Evolutionary conservation across 305 asterid species (phyloP), one percentile per base, ranked within the genome.

Genomic region (Solanum hybrid): DNA sequence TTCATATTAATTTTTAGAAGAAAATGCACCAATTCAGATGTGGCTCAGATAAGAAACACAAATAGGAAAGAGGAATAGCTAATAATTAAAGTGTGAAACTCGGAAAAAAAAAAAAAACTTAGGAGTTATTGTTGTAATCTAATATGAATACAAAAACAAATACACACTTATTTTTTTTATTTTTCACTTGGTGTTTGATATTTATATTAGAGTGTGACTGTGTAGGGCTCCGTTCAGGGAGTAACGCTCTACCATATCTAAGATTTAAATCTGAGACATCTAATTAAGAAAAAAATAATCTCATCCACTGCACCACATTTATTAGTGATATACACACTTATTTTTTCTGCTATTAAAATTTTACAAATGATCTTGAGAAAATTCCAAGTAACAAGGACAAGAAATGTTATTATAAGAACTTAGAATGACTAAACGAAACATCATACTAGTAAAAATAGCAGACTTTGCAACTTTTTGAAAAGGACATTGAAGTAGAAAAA

Each of bases 261-360:
- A 20, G 10, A 57, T 0, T 61, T 1, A 0, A 61, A 2, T 20
- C 0, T 61, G 10, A 61, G 4, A 61, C 9, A 0, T 51, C n/a
- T 51, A 6, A 51, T 61, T 61, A 7, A 61, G 0, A 57, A 61
- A 61, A 61, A 6, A 20, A 20, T 2, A 20, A 61, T 61, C 1
- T 61, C 24, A 61, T 57, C 1, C 24, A 17, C 4, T 57, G 70
- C 10, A 17, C 0, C 10, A 17, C 4, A 20, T 57, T 57, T 17
- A 57, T 20, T 51, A 20, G 4, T 7, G 10, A 0, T 2, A 6
- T 57, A 57, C 4, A 57, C 26, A 57, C 70, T 57, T 57, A 57
- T 0, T 57, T 20, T 70, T 70, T 70, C 17, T 24, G 7, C 12
- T 17, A 17, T 4, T 33, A 77, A 9, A 9, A 32, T 33, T 1